A percentile compares a stretch with the other conserved stretches of the same genome.
Evolutionary conservation across 345 rosid species (phyloP).

Genomic region (Eucalyptus albens): DNA sequence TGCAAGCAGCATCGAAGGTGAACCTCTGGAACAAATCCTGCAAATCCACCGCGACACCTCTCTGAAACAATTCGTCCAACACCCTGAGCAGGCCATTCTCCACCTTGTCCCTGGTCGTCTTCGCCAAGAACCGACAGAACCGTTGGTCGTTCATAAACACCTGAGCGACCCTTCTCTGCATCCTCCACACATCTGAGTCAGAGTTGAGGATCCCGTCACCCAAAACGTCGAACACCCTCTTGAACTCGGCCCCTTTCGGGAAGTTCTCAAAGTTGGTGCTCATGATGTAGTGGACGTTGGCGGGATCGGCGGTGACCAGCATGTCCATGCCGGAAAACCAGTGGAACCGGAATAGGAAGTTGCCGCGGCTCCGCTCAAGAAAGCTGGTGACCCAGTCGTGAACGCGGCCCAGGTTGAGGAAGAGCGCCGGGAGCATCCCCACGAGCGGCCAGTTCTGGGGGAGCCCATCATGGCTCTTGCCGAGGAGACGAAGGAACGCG

Average conservation of each 20-base stretch:
- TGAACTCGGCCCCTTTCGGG: neutral
- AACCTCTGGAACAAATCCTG: conserved; percentile 36
- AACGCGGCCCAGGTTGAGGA: conserved; percentile 7
- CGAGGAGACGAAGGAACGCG: neutral
- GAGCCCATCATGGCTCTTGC: neutral
- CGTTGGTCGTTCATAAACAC: conserved; percentile 7
- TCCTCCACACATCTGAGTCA: conserved; percentile 28
- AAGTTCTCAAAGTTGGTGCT: neutral
- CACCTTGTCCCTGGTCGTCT: conserved; percentile 12
- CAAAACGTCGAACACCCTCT: conserved; percentile 28
- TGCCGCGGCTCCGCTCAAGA: conserved; percentile 3
- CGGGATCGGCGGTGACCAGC: conserved; percentile 15
- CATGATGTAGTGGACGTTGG: conserved; percentile 40
- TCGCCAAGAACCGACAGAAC: conserved; percentile 10
- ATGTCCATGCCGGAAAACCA: no score
- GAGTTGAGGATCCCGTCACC: conserved; percentile 48
- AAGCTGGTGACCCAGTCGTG: conserved; percentile 11
- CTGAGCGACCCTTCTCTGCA: conserved; percentile 23
- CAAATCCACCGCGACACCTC: conserved; percentile 14
- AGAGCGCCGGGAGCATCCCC: conserved; percentile 38
- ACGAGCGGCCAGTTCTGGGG: conserved; percentile 32
- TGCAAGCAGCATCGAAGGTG: conserved; percentile 23
- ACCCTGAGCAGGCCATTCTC: conserved; percentile 25
- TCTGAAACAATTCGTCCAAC: conserved; percentile 17
- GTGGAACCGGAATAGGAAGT: conserved; percentile 25